Evolutionary conservation across 106 monocot genomes (phyloP), one percentile per base, ranked within the genome.

Genomic region (Dendrobium officinale): DNA sequence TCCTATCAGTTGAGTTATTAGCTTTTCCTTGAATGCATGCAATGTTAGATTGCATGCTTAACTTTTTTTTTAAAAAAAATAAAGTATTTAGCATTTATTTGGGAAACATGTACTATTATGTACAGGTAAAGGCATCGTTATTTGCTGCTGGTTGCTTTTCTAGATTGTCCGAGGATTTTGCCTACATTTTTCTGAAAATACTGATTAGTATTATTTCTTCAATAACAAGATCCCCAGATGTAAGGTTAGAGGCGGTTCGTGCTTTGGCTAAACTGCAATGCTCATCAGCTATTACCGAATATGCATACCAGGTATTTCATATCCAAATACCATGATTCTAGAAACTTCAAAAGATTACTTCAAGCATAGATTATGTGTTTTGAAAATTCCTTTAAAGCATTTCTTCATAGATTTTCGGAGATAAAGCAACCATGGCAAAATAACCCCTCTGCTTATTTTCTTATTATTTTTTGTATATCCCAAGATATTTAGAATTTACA

Each of bases 121-220:
- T 76, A 33, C 83, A 99, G 98, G 88, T 95, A 27, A 93, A 83
- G 79, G 99, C 95, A 42, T 89, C 99, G 56, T 66, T 99, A 17
- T 93, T 95, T 91, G 91, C 91, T 27, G 86, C 91, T 85, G 93
- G 93, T 27, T 95, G 88, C 80, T 87, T 99, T 45, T 93, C 81
- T 83, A 77, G 56, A 75, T 83, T 93, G 41, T 89, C 95, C 13
- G 91, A 95, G 78, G 99, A 95, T 81, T 99, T 99, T 86, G 87
- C 90, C 61, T 83, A 66, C 81, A 86, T 93, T 67, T 55, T 77
- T 73, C 75, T 99, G 45, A 82, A 83, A 75, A 77, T 91, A 41
- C 48, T 95, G 64, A 51, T 84, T 79, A 67, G 87, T 77, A 84
- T 90, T 68, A 75, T 91, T 67, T 66, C 68, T 10, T 93, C 90